Percentiles rank a stretch among this genome's conserved stretches.
Conservation (phyloP, 169 alveolate genomes). For the Eimeria maxima region DNA sequence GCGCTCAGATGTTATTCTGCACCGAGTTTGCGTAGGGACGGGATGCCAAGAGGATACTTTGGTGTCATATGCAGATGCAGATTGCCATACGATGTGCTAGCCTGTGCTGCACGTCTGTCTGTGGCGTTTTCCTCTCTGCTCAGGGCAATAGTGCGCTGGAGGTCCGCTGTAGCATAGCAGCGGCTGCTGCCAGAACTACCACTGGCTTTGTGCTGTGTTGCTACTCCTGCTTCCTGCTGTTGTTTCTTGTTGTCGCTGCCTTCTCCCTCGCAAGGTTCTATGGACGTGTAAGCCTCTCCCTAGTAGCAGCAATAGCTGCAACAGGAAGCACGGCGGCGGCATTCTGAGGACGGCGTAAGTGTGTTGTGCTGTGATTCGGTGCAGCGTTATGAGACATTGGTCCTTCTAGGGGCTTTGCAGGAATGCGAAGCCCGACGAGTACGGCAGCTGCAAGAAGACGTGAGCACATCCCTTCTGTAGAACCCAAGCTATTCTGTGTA, state of each 20-base stretch:
- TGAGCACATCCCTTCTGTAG: constrained; percentile 2
- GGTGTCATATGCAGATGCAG: not conserved
- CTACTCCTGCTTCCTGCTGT: constrained; percentile 60
- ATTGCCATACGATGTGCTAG: not conserved
- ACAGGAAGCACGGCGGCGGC: not conserved
- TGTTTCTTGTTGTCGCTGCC: constrained; percentile 48
- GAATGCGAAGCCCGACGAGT: constrained; percentile 49
- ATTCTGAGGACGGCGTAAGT: not conserved
- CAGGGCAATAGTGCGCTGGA: constrained; percentile 6
- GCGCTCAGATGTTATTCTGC: not conserved
- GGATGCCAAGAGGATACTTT: not conserved
- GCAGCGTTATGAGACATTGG: constrained; percentile 46
- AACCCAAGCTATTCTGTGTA: not conserved
- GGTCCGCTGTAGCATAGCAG: constrained; percentile 15
- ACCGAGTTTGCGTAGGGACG: not conserved
- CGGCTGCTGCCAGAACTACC: constrained; percentile 39
- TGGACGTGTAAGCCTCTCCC: constrained; percentile 12
- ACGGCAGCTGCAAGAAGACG: constrained; percentile 51
- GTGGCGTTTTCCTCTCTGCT: not conserved
- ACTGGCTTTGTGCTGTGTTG: constrained; percentile 63
- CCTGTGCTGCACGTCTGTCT: not conserved
- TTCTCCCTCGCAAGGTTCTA: constrained; percentile 56
- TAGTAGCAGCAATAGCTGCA: constrained; percentile 10
- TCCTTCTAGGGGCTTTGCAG: constrained; percentile 12
- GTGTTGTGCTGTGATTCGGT: constrained; percentile 14